phyloP scores from a whole-genome alignment of 176 grass and related monocot species.

The Cocos nucifera region DNA sequence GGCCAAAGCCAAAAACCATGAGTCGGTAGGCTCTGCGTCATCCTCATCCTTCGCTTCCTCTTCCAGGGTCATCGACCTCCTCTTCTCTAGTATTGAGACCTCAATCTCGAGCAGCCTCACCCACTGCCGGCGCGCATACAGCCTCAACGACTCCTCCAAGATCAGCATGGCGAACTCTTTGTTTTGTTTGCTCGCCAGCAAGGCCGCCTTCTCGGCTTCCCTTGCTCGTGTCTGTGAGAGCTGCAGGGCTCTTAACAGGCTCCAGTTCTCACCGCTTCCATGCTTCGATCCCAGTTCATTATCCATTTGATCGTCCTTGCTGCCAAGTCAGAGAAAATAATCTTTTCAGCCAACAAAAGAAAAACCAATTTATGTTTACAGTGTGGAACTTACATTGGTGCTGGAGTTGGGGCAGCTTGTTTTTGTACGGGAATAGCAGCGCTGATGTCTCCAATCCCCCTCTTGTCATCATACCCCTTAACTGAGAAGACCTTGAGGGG shows the following conservation, averaged over 20 bases:
- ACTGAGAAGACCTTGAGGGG: slow-evolving; percentile 73
- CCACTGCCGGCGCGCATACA: slow-evolving; percentile 81
- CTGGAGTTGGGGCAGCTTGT: slow-evolving; percentile 11
- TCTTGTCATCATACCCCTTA: slow-evolving; percentile 13
- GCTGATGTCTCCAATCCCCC: not conserved
- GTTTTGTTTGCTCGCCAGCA: slow-evolving; percentile 34
- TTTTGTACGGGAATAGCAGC: not conserved
- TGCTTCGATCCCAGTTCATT: slow-evolving; percentile 12
- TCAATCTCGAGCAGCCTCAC: slow-evolving; percentile 76
- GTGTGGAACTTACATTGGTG: not conserved
- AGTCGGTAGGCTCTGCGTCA: not conserved
- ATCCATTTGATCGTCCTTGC: slow-evolving; percentile 29
- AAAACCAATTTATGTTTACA: too few relatives aligned
- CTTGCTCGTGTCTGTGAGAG: slow-evolving; percentile 89
- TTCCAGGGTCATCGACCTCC: not conserved
- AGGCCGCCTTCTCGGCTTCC: slow-evolving; percentile 62
- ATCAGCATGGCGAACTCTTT: slow-evolving; percentile 43
- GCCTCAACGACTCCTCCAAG: slow-evolving; percentile 51
- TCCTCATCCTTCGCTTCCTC: slow-evolving; percentile 10
- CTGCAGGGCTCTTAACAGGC: slow-evolving; percentile 59
- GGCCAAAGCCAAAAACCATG: slow-evolving; percentile 66
- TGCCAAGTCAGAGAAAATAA: not conserved
- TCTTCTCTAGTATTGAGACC: slow-evolving; percentile 40
- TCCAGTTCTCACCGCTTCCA: slow-evolving; percentile 1
- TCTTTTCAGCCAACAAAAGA: too few relatives aligned